Evolutionary conservation across 805 yeast genomes (phyloP), one percentile per base, ranked within the genome.

Genomic region (Saccharomyces paradoxus): DNA sequence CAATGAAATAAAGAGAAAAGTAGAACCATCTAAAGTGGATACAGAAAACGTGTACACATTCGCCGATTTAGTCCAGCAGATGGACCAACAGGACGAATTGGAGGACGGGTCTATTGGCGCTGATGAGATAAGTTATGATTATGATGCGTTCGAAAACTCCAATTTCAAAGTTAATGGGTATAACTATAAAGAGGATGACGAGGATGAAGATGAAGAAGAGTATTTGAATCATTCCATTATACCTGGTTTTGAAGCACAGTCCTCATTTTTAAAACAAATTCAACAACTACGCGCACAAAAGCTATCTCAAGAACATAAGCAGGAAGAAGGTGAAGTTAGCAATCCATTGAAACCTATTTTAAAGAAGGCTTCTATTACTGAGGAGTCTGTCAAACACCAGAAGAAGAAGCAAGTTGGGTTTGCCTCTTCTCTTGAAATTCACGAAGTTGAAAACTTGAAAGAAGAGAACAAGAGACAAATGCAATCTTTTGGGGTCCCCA

Each of bases 401-500:
- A 56, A 53, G 12, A 62, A 62, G 51, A 70, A 69, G 50, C 55
- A 53, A 46, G 72, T 70, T 44, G 66, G 69, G 2, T 70, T 70
- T 56, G 74, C 73, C 2, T 47, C 62, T 4, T 51, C 56, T n/a
- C 58, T 69, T 9, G 70, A 69, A 54, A 62, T 70, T 22, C 61
- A 61, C 52, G 72, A 69, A 55, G 66, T 70, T 17, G 71, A 69
- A 53, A 70, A 59, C 54, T 53, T 66, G 29, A 70, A 70, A 51
- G 58, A 59, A 10, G 71, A 66, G 46, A 70, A 68, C 7, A 65
- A 58, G 55, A 55, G 56, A 9, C 70, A 70, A 52, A 68, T 70
- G 1, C 67, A 63, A 46, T 58, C 54, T 5, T 58, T 60, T 44
- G 47, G 61, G 49, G 13, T 12, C 10, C 22, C 31, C 27, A 41